phyloP scores from a whole-genome alignment of 148 eudicot species.

The Linanthus parryae region DNA sequence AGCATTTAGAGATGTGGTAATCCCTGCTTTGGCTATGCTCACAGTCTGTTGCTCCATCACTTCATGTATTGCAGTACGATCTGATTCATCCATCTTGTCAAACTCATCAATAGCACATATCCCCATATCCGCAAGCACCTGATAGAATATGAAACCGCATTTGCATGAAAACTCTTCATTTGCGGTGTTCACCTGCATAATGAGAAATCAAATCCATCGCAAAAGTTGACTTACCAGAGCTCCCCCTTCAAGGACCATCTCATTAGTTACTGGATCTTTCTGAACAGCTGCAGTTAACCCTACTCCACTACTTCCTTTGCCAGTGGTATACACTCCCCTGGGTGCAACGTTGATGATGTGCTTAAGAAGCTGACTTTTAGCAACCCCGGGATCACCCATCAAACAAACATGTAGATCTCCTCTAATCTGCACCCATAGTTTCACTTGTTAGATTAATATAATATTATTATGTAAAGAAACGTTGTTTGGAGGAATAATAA shows the following conservation, averaged over 20 bases:
- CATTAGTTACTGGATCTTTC: conserved; percentile 96
- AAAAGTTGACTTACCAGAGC: conserved; percentile 56
- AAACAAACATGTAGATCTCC: conserved; percentile 94
- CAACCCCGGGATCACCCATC: conserved; percentile 99
- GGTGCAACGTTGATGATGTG: conserved; percentile 98
- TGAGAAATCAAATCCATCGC: background rate
- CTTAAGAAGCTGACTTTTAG: conserved; percentile 97
- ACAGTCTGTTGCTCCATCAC: conserved; percentile 99
- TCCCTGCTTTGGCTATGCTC: conserved; percentile 99
- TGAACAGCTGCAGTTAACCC: conserved; percentile 99
- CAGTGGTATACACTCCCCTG: conserved; percentile 96
- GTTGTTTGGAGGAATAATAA: no score
- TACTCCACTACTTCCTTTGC: conserved; percentile 99
- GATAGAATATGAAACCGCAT: conserved; percentile 6
- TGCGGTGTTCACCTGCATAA: background rate
- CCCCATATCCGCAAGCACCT: conserved; percentile 99
- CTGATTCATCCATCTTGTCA: conserved; percentile 99
- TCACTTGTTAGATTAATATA: background rate
- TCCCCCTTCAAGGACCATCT: conserved; percentile 98
- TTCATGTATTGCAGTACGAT: conserved; percentile 98
- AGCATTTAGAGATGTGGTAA: conserved; percentile 95
- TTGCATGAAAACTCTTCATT: background rate
- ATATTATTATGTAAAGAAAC: background rate
- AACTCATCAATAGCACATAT: conserved; percentile 99
- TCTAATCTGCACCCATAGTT: conserved; percentile 61